Evolutionary conservation across 805 yeast species (phyloP).

Genomic region (Candida insectalens): DNA sequence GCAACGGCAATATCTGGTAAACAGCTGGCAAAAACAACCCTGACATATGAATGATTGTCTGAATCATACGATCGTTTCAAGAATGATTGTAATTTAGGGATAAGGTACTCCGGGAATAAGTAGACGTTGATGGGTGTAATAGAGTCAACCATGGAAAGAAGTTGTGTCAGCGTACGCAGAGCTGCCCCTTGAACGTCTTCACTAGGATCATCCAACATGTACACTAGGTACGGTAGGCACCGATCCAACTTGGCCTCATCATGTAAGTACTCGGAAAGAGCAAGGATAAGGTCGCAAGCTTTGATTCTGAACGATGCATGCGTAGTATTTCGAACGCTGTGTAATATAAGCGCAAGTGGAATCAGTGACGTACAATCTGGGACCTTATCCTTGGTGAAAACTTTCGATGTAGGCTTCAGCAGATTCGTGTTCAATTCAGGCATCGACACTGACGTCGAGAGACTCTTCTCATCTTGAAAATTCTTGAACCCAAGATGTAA

Average conservation of each 20-base stretch:
- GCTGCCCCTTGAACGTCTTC: conserved; percentile 61
- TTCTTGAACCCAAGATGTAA: conserved; percentile 27
- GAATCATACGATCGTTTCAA: conserved; percentile 26
- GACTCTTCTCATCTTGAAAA: conserved; percentile 6
- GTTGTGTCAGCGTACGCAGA: conserved; percentile 53
- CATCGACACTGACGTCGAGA: conserved; percentile 15
- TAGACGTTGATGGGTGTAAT: conserved; percentile 69
- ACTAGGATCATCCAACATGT: conserved; percentile 61
- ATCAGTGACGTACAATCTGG: conserved; percentile 45
- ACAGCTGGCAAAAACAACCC: conserved; percentile 62
- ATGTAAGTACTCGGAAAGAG: conserved; percentile 62
- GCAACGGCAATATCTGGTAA: conserved; percentile 63
- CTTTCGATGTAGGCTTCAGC: conserved; percentile 27
- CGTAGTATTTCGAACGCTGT: conserved; percentile 51
- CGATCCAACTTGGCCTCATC: conserved; percentile 86
- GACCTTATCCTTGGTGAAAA: conserved; percentile 11
- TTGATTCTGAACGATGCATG: conserved; percentile 50
- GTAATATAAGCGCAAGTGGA: conserved; percentile 45
- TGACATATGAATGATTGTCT: conserved; percentile 26
- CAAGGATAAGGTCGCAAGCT: conserved; percentile 69
- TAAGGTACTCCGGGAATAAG: conserved; percentile 71
- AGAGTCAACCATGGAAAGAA: conserved; percentile 51
- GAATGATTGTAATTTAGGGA: conserved; percentile 55
- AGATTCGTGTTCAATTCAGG: conserved; percentile 43
- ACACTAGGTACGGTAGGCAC: conserved; percentile 68